Evolutionary conservation across 176 grass and related monocot genomes (phyloP).

Genomic region (Ensete glaucum): DNA sequence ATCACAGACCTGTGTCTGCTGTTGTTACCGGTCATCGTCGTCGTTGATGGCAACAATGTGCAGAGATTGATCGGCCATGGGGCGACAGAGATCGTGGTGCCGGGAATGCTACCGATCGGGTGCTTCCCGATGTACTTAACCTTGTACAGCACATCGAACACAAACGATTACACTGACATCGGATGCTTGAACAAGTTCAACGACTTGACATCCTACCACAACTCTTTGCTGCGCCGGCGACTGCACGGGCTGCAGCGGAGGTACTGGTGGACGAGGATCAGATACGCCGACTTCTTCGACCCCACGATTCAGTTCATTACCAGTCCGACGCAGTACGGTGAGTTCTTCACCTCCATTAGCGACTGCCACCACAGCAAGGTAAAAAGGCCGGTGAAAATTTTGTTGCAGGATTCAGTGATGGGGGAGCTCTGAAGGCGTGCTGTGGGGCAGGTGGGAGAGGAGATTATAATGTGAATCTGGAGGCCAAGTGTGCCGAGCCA

Average conservation of each 20-base stretch:
- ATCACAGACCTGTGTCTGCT: not conserved
- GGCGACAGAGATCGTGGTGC: conserved; percentile 52
- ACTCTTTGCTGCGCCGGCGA: conserved; percentile 42
- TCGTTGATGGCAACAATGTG: not conserved
- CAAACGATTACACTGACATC: conserved; percentile 31
- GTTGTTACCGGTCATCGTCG: not conserved
- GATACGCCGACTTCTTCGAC: conserved; percentile 78
- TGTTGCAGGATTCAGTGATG: conserved; percentile 45
- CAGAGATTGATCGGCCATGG: conserved; percentile 49
- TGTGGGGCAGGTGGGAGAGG: conserved; percentile 52
- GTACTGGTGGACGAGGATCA: conserved; percentile 32
- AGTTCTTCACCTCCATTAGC: not conserved
- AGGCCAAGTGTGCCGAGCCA: conserved; percentile 39
- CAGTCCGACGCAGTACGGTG: conserved; percentile 55
- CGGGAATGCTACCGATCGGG: conserved; percentile 57
- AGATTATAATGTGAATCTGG: conserved; percentile 68
- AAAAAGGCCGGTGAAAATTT: too few relatives aligned
- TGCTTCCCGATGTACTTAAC: conserved; percentile 69
- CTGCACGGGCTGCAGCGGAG: conserved; percentile 37
- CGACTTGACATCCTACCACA: conserved; percentile 48
- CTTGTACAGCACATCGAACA: conserved; percentile 35
- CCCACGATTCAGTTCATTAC: conserved; percentile 41
- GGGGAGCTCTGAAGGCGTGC: conserved; percentile 44
- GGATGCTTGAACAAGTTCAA: conserved; percentile 78
- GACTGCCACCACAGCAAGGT: not conserved